These are phyloP conservation scores for Didymella arachidicola DNA, from an alignment of 2,329 filamentous ascomycete genomes.

Conservation along the genomic window DNA sequence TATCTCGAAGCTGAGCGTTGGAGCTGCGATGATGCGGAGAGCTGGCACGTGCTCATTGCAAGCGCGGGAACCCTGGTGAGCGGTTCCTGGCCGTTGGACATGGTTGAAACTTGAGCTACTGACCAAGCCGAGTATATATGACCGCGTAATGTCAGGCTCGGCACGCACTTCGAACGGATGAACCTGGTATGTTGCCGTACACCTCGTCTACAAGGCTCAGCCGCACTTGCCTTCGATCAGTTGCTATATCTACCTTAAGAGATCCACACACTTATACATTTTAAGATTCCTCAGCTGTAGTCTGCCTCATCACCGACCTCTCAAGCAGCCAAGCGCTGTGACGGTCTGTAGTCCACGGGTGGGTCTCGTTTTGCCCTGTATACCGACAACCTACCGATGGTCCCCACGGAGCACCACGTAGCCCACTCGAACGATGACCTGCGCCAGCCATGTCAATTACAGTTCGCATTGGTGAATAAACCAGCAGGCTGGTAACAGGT, in stretches of 20 bases:
- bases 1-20: constrained; percentile 15
- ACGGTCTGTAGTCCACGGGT: neutral
- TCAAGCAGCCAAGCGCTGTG: neutral
- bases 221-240: constrained; percentile 1
- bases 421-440: neutral
- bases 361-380: neutral
- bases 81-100: constrained; percentile 1
- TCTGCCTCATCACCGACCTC: neutral
- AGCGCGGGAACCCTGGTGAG: constrained; percentile 6
- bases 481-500: constrained; percentile 28
- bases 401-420: constrained; percentile 1
- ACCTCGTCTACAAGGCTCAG: neutral
- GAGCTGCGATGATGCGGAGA: constrained; percentile 25
- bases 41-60: constrained; percentile 31
- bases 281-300: neutral
- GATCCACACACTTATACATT: neutral
- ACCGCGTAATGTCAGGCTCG: neutral
- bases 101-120: too few relatives aligned
- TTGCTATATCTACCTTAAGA: neutral
- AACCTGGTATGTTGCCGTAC: neutral
- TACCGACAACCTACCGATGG: neutral
- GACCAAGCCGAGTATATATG: neutral
- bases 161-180: neutral
- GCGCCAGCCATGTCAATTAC: constrained; percentile 20
- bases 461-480: constrained; percentile 31